These are phyloP conservation scores for Amphirosellinia nigrospora DNA, from an alignment of 495 filamentous ascomycete genomes.

Conservation along the genomic window DNA sequence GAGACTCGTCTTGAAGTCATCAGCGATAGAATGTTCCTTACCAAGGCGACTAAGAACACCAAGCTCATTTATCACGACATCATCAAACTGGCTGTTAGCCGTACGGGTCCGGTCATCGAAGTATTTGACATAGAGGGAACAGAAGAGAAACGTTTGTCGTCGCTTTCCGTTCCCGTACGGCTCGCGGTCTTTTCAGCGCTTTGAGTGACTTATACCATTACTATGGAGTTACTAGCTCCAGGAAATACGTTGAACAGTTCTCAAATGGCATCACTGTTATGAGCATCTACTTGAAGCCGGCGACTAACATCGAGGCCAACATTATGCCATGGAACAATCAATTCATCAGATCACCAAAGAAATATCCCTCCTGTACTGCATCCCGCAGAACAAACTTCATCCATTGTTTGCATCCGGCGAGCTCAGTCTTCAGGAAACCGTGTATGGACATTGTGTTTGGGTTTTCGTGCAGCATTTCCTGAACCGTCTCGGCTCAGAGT, in stretches of 20 bases:
- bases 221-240: constrained; percentile 93
- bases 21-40: constrained; percentile 90
- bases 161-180: constrained; percentile 90
- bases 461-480: constrained; percentile 97
- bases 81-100: constrained; percentile 78
- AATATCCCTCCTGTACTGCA: constrained; percentile 93
- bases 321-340: constrained; percentile 76
- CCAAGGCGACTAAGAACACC: constrained; percentile 95
- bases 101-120: constrained; percentile 94
- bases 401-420: constrained; percentile 84
- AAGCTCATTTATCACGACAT: constrained; percentile 93
- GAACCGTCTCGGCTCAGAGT: constrained; percentile 92
- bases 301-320: constrained; percentile 57
- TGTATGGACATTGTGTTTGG: constrained; percentile 96
- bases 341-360: constrained; percentile 99
- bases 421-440: constrained; percentile 93
- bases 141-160: constrained; percentile 91
- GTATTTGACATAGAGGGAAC: constrained; percentile 94
- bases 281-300: constrained; percentile 87
- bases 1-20: constrained; percentile 92
- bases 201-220: constrained; percentile 97
- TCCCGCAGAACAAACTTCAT: constrained; percentile 96
- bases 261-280: constrained; percentile 97
- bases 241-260: constrained; percentile 99
- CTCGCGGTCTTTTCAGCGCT: constrained; percentile 92